phyloP scores from a whole-genome alignment of 2,329 filamentous ascomycete species.

The Hypoxylon sp. region DNA sequence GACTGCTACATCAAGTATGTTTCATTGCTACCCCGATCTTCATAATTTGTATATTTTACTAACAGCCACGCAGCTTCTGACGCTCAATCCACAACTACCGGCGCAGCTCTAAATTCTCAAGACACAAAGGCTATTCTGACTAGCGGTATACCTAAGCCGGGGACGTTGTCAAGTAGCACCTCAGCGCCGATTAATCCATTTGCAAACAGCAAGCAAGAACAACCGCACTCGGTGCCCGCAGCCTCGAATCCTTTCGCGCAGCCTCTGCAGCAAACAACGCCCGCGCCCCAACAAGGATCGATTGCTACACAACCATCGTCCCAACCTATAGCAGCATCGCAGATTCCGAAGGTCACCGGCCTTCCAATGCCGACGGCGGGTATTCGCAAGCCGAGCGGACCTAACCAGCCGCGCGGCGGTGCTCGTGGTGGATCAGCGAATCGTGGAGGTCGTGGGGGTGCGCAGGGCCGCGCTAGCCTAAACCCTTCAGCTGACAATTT shows the following conservation, averaged over 20 bases:
- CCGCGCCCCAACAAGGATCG: constrained; percentile 38
- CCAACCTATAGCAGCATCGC: constrained; percentile 40
- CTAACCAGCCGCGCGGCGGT: constrained; percentile 50
- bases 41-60: constrained; percentile 18
- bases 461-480: constrained; percentile 57
- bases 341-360: constrained; percentile 57
- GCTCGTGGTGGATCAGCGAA: constrained; percentile 55
- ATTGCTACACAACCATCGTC: constrained; percentile 36
- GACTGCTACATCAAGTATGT: constrained; percentile 39
- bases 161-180: constrained; percentile 23
- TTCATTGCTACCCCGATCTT: background rate
- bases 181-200: constrained; percentile 45
- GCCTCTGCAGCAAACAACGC: constrained; percentile 27
- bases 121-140: constrained; percentile 29
- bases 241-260: constrained; percentile 48
- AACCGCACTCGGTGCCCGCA: constrained; percentile 19
- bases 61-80: constrained; percentile 39
- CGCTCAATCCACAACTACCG: constrained; percentile 17
- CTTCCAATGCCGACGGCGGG: constrained; percentile 58
- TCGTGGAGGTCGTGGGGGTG: constrained; percentile 59
- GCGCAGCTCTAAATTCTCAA: constrained; percentile 29
- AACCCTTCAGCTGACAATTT: constrained; percentile 68
- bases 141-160: constrained; percentile 45
- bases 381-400: constrained; percentile 50
- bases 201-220: constrained; percentile 36